These are phyloP conservation scores for Camelina neglecta DNA, from an alignment of 345 rosid genomes.

Conservation along the genomic window DNA sequence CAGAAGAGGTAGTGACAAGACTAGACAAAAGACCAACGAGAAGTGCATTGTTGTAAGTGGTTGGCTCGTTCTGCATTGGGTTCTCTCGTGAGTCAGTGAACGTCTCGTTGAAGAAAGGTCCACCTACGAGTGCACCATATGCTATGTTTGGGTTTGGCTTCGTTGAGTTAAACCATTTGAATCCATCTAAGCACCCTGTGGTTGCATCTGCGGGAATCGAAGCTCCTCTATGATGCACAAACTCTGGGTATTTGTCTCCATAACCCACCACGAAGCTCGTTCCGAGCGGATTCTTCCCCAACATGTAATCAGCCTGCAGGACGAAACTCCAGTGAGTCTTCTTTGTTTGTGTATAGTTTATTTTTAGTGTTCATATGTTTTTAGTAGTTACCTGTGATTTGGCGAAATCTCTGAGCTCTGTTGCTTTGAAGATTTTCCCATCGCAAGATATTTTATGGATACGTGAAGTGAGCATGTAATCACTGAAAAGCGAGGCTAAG, in stretches of 20 bases:
- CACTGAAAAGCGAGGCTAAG: conserved; percentile 84
- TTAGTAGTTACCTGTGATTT: conserved; percentile 74
- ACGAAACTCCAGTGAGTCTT: conserved; percentile 12
- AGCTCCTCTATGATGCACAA: conserved; percentile 96
- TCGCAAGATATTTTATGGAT: conserved; percentile 67
- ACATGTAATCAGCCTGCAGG: conserved; percentile 89
- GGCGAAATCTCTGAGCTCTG: conserved; percentile 88
- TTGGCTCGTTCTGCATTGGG: conserved; percentile 85
- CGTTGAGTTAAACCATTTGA: conserved; percentile 68
- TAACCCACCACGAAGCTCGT: conserved; percentile 94
- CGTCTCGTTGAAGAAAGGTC: conserved; percentile 88
- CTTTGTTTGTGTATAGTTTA: conserved; percentile 7
- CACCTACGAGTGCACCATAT: conserved; percentile 88
- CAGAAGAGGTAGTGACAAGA: conserved; percentile 90
- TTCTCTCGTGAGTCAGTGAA: conserved; percentile 72
- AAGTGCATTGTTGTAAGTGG: conserved; percentile 85
- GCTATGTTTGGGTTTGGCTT: conserved; percentile 88
- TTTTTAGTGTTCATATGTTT: neutral
- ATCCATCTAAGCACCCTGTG: conserved; percentile 77
- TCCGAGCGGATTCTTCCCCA: conserved; percentile 79
- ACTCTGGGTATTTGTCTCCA: conserved; percentile 80
- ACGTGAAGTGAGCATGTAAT: conserved; percentile 90
- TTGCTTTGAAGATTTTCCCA: conserved; percentile 69
- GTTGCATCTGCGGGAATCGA: conserved; percentile 81
- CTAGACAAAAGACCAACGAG: conserved; percentile 91